These are phyloP conservation scores for Leptographium wingfieldii DNA, from an alignment of 2,329 filamentous ascomycete species.

Conservation along the genomic window DNA sequence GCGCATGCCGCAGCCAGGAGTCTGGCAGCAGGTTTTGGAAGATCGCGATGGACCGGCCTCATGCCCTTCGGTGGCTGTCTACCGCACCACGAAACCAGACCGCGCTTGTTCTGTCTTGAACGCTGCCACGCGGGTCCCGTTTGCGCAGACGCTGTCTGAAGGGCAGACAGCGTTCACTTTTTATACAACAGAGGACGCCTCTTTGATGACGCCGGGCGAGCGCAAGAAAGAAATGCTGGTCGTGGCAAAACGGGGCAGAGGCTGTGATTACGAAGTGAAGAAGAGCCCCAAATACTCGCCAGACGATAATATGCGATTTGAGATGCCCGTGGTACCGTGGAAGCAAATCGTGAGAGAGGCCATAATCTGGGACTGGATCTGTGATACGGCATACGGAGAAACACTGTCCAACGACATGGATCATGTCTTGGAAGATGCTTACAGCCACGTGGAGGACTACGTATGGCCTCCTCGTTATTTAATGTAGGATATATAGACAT, in stretches of 20 bases:
- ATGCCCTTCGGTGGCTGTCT: not conserved
- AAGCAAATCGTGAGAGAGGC: not conserved
- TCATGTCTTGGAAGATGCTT: not conserved
- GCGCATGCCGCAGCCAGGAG: not conserved
- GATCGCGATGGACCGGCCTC: not conserved
- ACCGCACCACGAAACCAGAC: not conserved
- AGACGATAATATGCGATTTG: not conserved
- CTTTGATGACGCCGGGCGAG: not conserved
- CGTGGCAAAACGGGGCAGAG: not conserved
- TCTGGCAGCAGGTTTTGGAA: not conserved
- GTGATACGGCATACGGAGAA: not conserved
- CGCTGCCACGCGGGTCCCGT: not conserved
- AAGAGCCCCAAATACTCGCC: not conserved
- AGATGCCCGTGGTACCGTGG: not conserved
- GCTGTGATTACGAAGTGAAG: not conserved
- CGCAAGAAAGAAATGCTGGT: not conserved
- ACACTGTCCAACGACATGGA: not conserved
- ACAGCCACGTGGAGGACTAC: not conserved
- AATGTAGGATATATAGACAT: not conserved
- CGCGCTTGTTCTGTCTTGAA: not conserved
- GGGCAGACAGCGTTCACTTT: not conserved
- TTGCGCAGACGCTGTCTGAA: not conserved
- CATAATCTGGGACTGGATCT: not conserved
- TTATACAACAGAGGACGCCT: not conserved
- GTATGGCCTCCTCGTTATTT: not conserved